Evolutionary conservation across 371 early-diverging fungal species (phyloP).

Genomic region (Apophysomyces sp.): DNA sequence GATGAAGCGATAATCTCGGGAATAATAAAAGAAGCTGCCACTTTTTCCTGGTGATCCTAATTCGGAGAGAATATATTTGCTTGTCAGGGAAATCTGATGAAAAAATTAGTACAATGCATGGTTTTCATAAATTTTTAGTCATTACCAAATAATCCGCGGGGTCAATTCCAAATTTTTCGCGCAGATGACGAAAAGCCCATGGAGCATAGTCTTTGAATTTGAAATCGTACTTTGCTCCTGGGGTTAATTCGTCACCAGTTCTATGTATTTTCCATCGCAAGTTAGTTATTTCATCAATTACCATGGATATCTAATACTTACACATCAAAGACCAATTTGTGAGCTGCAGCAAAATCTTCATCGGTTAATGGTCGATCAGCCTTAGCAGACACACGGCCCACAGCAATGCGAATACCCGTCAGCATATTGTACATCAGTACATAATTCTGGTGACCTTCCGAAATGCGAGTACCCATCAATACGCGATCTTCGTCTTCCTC

Average conservation of each 20-base stretch:
- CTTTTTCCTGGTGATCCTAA: conserved; percentile 88
- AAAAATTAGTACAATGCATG: neutral
- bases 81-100: conserved; percentile 74
- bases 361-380: conserved; percentile 63
- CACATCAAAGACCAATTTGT: conserved; percentile 92
- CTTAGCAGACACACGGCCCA: conserved; percentile 76
- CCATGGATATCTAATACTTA: conserved; percentile 30
- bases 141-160: conserved; percentile 87
- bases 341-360: conserved; percentile 80
- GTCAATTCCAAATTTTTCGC: conserved; percentile 82
- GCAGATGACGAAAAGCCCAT: conserved; percentile 86
- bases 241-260: conserved; percentile 87
- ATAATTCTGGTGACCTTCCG: conserved; percentile 62
- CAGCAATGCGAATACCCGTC: conserved; percentile 84
- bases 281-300: too few species aligned
- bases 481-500: conserved; percentile 47
- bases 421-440: conserved; percentile 96
- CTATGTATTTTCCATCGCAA: conserved; percentile 22
- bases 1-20: conserved; percentile 93
- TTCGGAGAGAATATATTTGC: conserved; percentile 90
- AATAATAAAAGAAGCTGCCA: conserved; percentile 91
- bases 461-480: conserved; percentile 59
- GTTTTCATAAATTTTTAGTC: neutral
- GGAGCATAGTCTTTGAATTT: conserved; percentile 98
- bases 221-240: conserved; percentile 90